Evolutionary conservation across 805 yeast species (phyloP).

Genomic region (Pichia insulana): DNA sequence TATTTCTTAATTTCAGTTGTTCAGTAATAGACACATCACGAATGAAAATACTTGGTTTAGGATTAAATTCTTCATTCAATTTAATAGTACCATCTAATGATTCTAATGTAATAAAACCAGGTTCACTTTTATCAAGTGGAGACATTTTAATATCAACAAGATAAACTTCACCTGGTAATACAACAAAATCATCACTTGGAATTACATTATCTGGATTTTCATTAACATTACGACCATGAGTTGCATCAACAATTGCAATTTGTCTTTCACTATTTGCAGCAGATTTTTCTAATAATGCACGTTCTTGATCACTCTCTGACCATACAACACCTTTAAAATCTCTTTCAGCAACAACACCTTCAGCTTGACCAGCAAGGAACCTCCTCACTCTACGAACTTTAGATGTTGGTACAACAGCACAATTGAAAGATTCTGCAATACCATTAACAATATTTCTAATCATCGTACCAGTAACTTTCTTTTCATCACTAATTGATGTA

Average conservation of each 20-base stretch:
- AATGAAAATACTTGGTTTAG: constrained; percentile 64
- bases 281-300: constrained; percentile 26
- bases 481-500: constrained; percentile 26
- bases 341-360: constrained; percentile 82
- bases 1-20: constrained; percentile 62
- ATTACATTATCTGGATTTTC: constrained; percentile 40
- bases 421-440: constrained; percentile 77
- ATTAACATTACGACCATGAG: constrained; percentile 28
- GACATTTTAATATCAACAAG: constrained; percentile 76
- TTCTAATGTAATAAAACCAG: constrained; percentile 63
- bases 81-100: constrained; percentile 54
- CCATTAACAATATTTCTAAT: constrained; percentile 74
- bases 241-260: constrained; percentile 34
- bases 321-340: constrained; percentile 89
- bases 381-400: constrained; percentile 86
- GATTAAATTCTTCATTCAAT: constrained; percentile 44
- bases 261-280: constrained; percentile 31
- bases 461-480: constrained; percentile 52
- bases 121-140: constrained; percentile 41
- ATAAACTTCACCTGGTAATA: constrained; percentile 79
- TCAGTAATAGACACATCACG: constrained; percentile 84
- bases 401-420: constrained; percentile 86
- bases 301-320: constrained; percentile 78
- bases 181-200: constrained; percentile 68
- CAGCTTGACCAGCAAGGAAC: constrained; percentile 93